Evolutionary conservation across 2,329 filamentous ascomycete genomes (phyloP).

Genomic region (Leptographium lundbergii): DNA sequence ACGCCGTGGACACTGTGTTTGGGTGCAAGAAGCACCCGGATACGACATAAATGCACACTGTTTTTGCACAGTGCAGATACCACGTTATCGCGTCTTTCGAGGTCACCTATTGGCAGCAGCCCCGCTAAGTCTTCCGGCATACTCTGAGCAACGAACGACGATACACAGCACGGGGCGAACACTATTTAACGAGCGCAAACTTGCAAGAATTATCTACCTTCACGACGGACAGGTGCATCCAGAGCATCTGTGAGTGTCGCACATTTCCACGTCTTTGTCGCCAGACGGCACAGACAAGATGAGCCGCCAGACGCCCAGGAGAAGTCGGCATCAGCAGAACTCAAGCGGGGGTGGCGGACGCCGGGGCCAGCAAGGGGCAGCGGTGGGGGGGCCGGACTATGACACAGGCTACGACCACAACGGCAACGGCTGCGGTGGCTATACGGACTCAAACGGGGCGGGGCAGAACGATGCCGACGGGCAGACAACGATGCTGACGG

Average conservation of each 20-base stretch:
- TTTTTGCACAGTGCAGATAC: not conserved
- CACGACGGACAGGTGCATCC: not conserved
- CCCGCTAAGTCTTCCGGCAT: not conserved
- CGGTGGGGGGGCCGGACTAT: not conserved
- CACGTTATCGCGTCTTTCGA: not conserved
- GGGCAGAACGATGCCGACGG: not conserved
- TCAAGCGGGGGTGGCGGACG: conserved; percentile 13
- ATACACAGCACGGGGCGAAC: not conserved
- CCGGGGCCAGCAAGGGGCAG: conserved; percentile 14
- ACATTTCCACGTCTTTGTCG: not conserved
- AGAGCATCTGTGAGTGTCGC: not conserved
- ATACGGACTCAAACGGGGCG: not conserved
- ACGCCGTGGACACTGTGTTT: not conserved
- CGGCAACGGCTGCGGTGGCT: not conserved
- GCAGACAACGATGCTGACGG: not conserved
- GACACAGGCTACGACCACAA: not conserved
- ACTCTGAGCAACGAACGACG: not conserved
- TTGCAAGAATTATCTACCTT: not conserved
- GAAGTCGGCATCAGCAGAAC: conserved; percentile 16
- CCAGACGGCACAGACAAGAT: conserved; percentile 17
- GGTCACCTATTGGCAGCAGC: not conserved
- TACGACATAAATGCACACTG: not conserved
- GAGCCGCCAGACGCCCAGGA: conserved; percentile 30
- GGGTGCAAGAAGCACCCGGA: not conserved
- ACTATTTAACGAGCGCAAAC: not conserved